phyloP scores from a whole-genome alignment of 345 rosid genomes.

The Syzygium oleosum region DNA sequence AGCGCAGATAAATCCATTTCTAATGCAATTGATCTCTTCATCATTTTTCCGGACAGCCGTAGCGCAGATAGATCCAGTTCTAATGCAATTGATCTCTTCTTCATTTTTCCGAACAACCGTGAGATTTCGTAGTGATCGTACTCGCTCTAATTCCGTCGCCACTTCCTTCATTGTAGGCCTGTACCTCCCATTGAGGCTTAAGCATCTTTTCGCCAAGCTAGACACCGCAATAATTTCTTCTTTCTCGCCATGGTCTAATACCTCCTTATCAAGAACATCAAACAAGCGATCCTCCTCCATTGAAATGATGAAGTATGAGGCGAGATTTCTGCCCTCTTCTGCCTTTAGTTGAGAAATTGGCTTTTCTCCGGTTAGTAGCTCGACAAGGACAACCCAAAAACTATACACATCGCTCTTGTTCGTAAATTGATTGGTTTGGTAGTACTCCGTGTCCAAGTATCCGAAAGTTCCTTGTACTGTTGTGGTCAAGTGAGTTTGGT shows the following conservation, averaged over 20 bases:
- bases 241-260: not conserved
- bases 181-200: not conserved
- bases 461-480: too few species aligned
- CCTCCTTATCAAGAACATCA: not conserved
- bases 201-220: not conserved
- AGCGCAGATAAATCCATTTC: too few species aligned
- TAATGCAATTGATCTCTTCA: not conserved
- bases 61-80: not conserved
- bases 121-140: not conserved
- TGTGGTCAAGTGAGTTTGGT: too few species aligned
- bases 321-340: not conserved
- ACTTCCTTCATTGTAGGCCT: not conserved
- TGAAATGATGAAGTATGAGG: not conserved
- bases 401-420: not conserved
- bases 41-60: accelerated
- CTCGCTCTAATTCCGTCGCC: not conserved
- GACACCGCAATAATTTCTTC: not conserved
- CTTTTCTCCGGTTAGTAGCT: not conserved
- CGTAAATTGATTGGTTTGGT: not conserved
- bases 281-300: not conserved
- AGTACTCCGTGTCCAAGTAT: not conserved
- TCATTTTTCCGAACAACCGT: accelerated
- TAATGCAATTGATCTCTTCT: not conserved
- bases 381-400: not conserved
- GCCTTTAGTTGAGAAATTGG: not conserved